These are phyloP conservation scores for Scleroderma citrinum DNA, from an alignment of 768 basidiomycete species.

Conservation along the genomic window DNA sequence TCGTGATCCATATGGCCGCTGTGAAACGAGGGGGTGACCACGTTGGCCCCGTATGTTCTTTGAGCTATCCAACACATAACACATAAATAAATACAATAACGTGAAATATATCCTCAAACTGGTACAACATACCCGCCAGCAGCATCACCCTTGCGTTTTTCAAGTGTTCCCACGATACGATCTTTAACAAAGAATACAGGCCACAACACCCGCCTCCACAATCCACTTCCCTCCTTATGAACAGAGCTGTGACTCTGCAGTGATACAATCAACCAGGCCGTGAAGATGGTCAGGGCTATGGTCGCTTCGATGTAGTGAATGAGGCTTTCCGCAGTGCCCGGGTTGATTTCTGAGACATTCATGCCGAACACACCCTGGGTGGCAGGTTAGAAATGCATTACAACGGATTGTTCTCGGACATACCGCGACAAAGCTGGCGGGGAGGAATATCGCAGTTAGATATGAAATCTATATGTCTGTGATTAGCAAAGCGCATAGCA, in stretches of 20 bases:
- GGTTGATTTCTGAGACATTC: conserved; percentile 25
- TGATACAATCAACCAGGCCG: conserved; percentile 50
- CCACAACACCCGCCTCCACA: conserved; percentile 15
- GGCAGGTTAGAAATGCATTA: conserved; percentile 4
- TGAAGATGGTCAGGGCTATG: conserved; percentile 40
- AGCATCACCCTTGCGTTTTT: not conserved
- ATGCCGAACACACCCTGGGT: conserved; percentile 28
- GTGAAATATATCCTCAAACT: not conserved
- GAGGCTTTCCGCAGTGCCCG: conserved; percentile 23
- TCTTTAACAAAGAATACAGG: conserved; percentile 10
- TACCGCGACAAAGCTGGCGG: conserved; percentile 39
- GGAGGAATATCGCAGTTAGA: conserved; percentile 53
- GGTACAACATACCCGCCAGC: not conserved
- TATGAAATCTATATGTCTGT: conserved; percentile 40
- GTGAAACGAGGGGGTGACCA: no score
- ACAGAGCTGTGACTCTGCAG: conserved; percentile 32
- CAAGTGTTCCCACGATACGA: not conserved
- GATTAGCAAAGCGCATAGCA: not conserved
- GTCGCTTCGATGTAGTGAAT: conserved; percentile 35
- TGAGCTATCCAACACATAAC: not conserved
- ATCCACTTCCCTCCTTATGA: conserved; percentile 2
- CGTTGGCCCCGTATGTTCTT: no score
- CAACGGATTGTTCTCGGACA: not conserved
- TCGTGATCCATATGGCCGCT: no score
- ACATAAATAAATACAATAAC: not conserved